Conservation (phyloP, 108 stramenopile genomes). For the Nannochloropsis salina region DNA sequence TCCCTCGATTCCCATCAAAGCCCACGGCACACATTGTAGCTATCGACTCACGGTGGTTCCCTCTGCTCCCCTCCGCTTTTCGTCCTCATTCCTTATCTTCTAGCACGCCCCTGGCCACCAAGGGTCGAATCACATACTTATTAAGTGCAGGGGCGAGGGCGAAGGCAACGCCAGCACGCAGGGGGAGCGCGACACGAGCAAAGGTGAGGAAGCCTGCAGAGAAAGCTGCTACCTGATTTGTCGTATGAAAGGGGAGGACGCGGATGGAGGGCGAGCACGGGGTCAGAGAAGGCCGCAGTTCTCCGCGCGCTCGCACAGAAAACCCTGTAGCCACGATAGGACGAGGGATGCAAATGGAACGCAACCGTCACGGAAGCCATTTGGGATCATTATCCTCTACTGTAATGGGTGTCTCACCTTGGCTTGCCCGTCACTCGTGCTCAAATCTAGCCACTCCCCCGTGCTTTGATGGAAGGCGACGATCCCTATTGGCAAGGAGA, state of each 20-base stretch:
- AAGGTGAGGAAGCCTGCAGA: conserved; percentile 12
- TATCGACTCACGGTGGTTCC: not conserved
- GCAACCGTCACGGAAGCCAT: too few species aligned
- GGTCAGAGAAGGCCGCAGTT: too few species aligned
- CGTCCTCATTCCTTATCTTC: not conserved
- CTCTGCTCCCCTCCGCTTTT: not conserved
- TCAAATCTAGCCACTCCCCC: conserved; percentile 1
- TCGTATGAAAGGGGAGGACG: too few species aligned
- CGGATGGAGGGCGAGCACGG: too few species aligned
- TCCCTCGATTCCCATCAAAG: not conserved
- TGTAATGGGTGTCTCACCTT: not conserved
- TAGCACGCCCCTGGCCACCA: not conserved
- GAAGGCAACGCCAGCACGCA: not conserved
- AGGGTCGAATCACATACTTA: not conserved
- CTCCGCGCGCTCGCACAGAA: too few species aligned
- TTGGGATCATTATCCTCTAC: too few species aligned
- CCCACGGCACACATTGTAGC: not conserved
- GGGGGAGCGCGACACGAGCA: not conserved
- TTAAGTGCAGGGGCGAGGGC: conserved; percentile 8
- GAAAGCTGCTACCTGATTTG: not conserved
- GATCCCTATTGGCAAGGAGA: conserved; percentile 12
- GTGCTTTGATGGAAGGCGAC: conserved; percentile 6
- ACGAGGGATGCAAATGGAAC: too few species aligned
- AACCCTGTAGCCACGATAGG: too few species aligned
- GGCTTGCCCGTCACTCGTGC: not conserved